Evolutionary conservation across 306 rosid genomes (phyloP), one percentile per base, ranked within the genome.

Genomic region (Glycine tomentella): DNA sequence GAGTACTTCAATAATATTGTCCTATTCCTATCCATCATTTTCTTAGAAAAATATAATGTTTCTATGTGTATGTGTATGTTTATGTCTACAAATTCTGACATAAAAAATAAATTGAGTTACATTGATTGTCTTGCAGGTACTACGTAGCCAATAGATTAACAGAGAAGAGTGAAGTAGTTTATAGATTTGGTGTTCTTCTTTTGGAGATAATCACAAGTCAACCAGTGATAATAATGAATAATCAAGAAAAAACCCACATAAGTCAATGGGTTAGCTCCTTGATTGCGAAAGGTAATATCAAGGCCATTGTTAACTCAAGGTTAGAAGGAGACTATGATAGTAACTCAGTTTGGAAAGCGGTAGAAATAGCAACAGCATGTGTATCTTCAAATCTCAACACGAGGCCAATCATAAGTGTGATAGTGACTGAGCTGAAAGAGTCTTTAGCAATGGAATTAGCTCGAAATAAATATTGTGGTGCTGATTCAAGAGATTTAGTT

Each of bases 81-180:
- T 20, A 1, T 58, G 12, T n/a, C 14, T 12, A 46, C 14, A 34
- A 31, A 10, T 31, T 46, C 5, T 1, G 25, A 36, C 16, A 25
- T 25, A 15, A 13, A 66, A 61, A 12, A 31, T 62, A 33, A 48
- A 46, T 8, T 34, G 52, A 46, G 31, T 5, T 9, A 7, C 4
- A 17, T 82, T 33, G 1, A 62, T 25, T 56, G 16, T 9, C 31
- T 8, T 61, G 53, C 58, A 91, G 90, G 65, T 89, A 83, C 75
- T 44, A 13, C 15, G 36, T 25, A 76, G 51, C 90, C 8, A 80
- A 72, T 64, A 82, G 84, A 52, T 67, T n/a, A 25, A 86, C 76
- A 11, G 90, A 84, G 68, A 86, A 89, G 68, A 91, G 89, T 36
- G 93, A 91, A n/a, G n/a, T n/a, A 66, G 85, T 87, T 34, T 89